A percentile compares a stretch with the other conserved stretches of the same genome.
These are phyloP conservation scores for Xenosphaeropsis pyriputrescens DNA, from an alignment of 2,329 filamentous ascomycete species.

Conservation along the genomic window DNA sequence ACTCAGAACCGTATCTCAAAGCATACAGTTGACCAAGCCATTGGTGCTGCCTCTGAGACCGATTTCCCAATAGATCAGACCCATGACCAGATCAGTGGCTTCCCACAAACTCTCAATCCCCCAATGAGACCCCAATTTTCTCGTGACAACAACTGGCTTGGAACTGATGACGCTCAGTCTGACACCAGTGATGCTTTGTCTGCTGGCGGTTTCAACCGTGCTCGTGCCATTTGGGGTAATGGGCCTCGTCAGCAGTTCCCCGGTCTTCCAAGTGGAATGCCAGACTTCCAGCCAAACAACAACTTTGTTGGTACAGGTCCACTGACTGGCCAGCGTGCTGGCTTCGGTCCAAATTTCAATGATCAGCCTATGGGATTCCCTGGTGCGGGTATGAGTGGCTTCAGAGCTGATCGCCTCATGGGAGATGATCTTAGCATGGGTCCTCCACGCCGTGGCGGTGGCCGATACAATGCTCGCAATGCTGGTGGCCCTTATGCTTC, in stretches of 20 bases:
- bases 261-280: slow-evolving; percentile 4
- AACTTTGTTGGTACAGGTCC: slow-evolving; percentile 24
- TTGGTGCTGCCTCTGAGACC: slow-evolving; percentile 31
- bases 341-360: slow-evolving; percentile 16
- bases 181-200: slow-evolving; percentile 41
- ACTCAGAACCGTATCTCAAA: slow-evolving; percentile 46
- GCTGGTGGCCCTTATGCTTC: slow-evolving; percentile 15
- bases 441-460: slow-evolving; percentile 11
- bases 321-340: slow-evolving; percentile 27
- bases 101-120: slow-evolving; percentile 11
- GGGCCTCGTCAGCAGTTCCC: slow-evolving; percentile 23
- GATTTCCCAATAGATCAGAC: slow-evolving; percentile 18
- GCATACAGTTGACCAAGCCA: slow-evolving; percentile 38
- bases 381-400: slow-evolving; percentile 10
- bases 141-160: slow-evolving; percentile 33
- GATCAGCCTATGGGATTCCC: slow-evolving; percentile 13
- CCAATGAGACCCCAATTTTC: slow-evolving; percentile 21
- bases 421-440: slow-evolving; percentile 13
- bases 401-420: slow-evolving; percentile 15
- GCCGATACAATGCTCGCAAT: slow-evolving; percentile 14
- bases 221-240: slow-evolving; percentile 38
- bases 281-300: slow-evolving; percentile 11
- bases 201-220: slow-evolving; percentile 33
- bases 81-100: slow-evolving; percentile 8
- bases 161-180: slow-evolving; percentile 36